Percentiles rank a stretch among this genome's conserved stretches.
Evolutionary conservation across 768 basidiomycete species (phyloP).

Genomic region (Amanita pallidorosea): DNA sequence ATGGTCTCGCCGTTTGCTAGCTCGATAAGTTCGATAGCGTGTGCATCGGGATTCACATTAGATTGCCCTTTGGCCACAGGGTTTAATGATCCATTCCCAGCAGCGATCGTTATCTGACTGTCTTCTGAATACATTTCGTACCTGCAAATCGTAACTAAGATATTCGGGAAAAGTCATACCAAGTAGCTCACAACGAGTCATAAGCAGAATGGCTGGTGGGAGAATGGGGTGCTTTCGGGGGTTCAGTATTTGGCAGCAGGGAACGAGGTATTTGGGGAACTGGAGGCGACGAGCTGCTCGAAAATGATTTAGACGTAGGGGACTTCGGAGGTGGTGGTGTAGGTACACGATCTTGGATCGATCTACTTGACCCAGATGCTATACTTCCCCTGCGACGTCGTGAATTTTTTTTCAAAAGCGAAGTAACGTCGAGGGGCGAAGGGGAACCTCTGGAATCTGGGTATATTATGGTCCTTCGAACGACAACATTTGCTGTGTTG

Average conservation of each 20-base stretch:
- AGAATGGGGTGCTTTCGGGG: neutral
- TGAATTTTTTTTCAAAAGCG: slow-evolving; percentile 42
- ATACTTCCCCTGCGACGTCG: slow-evolving; percentile 57
- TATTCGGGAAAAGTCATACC: neutral
- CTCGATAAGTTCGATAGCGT: slow-evolving; percentile 72
- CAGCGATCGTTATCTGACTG: slow-evolving; percentile 23
- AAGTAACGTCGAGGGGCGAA: slow-evolving; percentile 39
- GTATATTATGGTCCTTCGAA: slow-evolving; percentile 73
- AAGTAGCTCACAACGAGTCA: slow-evolving; percentile 60
- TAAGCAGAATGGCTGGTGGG: slow-evolving; percentile 37
- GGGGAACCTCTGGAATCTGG: slow-evolving; percentile 49
- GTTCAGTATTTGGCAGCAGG: slow-evolving; percentile 15
- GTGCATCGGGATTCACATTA: slow-evolving; percentile 28
- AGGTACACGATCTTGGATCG: slow-evolving; percentile 71
- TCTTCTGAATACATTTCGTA: slow-evolving; percentile 77
- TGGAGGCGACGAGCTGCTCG: slow-evolving; percentile 56
- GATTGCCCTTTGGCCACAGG: slow-evolving; percentile 16
- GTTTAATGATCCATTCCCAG: slow-evolving; percentile 19
- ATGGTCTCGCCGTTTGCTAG: slow-evolving; percentile 83
- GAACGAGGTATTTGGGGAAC: slow-evolving; percentile 53
- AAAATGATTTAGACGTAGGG: slow-evolving; percentile 46
- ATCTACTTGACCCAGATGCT: slow-evolving; percentile 52
- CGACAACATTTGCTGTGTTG: slow-evolving; percentile 33
- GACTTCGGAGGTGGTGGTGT: slow-evolving; percentile 76
- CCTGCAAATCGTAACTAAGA: slow-evolving; percentile 23